Base-by-base conservation (phyloP, 2,329 filamentous ascomycete genomes). In the Pseudocercospora vitis region DNA sequence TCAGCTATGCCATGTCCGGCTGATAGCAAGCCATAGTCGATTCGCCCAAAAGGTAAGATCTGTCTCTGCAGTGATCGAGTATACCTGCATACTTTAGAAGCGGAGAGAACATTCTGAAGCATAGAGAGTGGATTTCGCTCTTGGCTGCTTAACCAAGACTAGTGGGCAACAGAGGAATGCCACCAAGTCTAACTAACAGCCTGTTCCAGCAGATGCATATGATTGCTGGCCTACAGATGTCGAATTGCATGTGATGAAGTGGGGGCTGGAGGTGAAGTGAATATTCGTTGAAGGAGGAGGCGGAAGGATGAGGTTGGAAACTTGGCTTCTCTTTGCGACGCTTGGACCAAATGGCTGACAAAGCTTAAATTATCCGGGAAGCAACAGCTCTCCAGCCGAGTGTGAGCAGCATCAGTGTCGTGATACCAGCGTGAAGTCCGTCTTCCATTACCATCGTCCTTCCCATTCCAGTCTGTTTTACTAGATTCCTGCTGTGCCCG, bases 91-190 rank as follows among this genome's bases (percentile, higher is more conserved):
- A 45, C 42, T 45, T 45, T 28, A 31, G 42, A 45, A 45, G 26
- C 42, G 42, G 42, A 45, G 42, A 4, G 2, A 8, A 31, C 7
- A 16, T 31, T 31, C 42, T 31, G 29, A 24, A 45, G 42, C 42
- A 45, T 45, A 45, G 42, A 45, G 42, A 45, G 42, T 45, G 42
- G 42, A 14, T n/a, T 18, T 45, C 29, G 7, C 18, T 45, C 42
- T 45, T 8, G 42, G 42, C 23, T 45, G 42, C 42, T 45, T 45
- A 45, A 45, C 42, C 42, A 45, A 45, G 42, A 45, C 23, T 45
- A 45, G 42, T 45, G 42, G 42, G 24, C 42, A 45, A 45, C 24
- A 14, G 42, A 28, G 42, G n/a, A n/a, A 21, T 45, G 42, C 26
- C 42, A 29, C 42, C 23, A 45, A 45, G 23, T 45, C 42, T 45